Evolutionary conservation across 306 rosid species (phyloP).

Genomic region (Quercus suber): DNA sequence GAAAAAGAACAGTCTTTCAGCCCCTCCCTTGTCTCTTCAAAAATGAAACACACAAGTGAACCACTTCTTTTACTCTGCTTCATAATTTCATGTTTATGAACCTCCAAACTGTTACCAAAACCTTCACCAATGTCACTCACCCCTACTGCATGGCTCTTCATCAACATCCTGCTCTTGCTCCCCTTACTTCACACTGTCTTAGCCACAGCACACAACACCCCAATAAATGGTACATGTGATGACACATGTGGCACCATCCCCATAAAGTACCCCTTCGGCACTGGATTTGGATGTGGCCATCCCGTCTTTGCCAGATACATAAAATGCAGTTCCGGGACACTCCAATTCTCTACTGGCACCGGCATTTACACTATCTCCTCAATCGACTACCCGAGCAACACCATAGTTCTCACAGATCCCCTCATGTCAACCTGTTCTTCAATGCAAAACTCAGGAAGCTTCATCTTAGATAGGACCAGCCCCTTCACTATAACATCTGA

Average conservation of each 20-base stretch:
- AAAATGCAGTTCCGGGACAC: slow-evolving; percentile 38
- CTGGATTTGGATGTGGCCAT: slow-evolving; percentile 60
- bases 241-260: slow-evolving; percentile 37
- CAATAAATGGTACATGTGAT: slow-evolving; percentile 31
- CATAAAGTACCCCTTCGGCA: slow-evolving; percentile 50
- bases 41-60: not conserved
- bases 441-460: slow-evolving; percentile 55
- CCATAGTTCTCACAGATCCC: slow-evolving; percentile 36
- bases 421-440: slow-evolving; percentile 51
- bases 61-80: not conserved
- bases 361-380: slow-evolving; percentile 48
- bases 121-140: slow-evolving; percentile 23
- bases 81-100: not conserved
- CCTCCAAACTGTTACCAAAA: not conserved
- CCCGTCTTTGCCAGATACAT: slow-evolving; percentile 45
- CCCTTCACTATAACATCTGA: slow-evolving; percentile 41
- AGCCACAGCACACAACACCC: slow-evolving; percentile 18
- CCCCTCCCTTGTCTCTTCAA: not conserved
- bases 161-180: slow-evolving; percentile 26
- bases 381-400: slow-evolving; percentile 45
- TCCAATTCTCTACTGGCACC: slow-evolving; percentile 37
- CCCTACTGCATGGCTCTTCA: slow-evolving; percentile 11
- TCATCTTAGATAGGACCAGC: slow-evolving; percentile 35
- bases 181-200: slow-evolving; percentile 4
- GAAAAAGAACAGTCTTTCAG: slow-evolving; percentile 20